Evolutionary conservation across 345 rosid genomes (phyloP).

Genomic region (Populus ilicifolia): DNA sequence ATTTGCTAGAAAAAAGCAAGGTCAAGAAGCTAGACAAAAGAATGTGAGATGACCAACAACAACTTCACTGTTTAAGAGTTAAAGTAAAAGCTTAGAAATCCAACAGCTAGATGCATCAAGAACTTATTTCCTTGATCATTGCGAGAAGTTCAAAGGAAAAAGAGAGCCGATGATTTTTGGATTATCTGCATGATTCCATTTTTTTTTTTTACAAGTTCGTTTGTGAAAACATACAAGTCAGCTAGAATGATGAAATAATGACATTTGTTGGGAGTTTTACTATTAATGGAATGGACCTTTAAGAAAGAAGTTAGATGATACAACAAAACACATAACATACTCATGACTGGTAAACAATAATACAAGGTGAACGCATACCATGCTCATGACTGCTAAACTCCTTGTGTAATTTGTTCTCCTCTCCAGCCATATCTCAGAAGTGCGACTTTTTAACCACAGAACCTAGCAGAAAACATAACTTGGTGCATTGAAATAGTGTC

Average conservation of each 20-base stretch:
- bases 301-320: neutral
- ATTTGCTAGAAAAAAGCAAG: neutral
- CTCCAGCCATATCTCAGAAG: constrained; percentile 97
- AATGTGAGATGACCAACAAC: neutral
- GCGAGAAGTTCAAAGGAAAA: neutral
- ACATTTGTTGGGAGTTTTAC: neutral
- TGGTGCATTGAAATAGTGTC: constrained; percentile 10
- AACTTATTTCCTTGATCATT: neutral
- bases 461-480: constrained; percentile 48
- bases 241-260: no score
- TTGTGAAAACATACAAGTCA: neutral
- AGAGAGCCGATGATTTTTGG: neutral
- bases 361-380: constrained; percentile 55
- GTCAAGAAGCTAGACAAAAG: neutral
- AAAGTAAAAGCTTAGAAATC: neutral
- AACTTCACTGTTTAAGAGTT: neutral
- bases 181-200: neutral
- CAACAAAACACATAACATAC: neutral
- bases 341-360: neutral
- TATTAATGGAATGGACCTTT: neutral
- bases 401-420: constrained; percentile 97
- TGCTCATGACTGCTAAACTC: constrained; percentile 99
- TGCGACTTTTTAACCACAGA: constrained; percentile 97
- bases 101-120: neutral
- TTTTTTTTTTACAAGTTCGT: neutral